phyloP scores from a whole-genome alignment of 2,329 filamentous ascomycete species.

The Botrytis deweyae region DNA sequence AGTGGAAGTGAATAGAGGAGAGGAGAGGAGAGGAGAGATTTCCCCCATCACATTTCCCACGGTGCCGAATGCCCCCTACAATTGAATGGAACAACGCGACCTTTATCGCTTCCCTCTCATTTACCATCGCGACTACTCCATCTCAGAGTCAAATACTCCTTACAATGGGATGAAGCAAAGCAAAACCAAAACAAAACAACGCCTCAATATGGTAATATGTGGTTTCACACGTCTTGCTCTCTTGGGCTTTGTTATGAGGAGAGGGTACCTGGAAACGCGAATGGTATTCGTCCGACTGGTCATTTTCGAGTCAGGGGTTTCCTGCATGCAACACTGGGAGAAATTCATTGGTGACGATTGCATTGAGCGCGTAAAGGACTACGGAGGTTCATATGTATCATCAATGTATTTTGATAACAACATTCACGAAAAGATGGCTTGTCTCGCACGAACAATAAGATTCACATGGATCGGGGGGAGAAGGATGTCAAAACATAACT shows the following conservation, averaged over 20 bases:
- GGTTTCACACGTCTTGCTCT: slow-evolving; percentile 29
- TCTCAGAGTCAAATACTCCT: slow-evolving; percentile 5
- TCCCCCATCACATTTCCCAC: neutral
- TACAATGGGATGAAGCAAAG: slow-evolving; percentile 8
- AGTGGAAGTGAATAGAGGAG: neutral
- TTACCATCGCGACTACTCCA: slow-evolving; percentile 11
- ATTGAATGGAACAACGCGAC: slow-evolving; percentile 28
- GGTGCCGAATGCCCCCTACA: neutral
- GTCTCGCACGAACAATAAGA: neutral
- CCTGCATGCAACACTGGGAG: neutral
- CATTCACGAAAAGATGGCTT: neutral
- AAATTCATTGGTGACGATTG: slow-evolving; percentile 28
- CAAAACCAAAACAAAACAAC: slow-evolving; percentile 38
- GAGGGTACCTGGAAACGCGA: slow-evolving; percentile 31
- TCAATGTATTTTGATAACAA: neutral
- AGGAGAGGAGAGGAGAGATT: neutral
- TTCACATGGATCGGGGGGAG: too few species aligned
- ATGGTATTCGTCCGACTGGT: slow-evolving; percentile 32
- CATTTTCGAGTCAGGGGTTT: slow-evolving; percentile 19
- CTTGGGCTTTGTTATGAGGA: slow-evolving; percentile 34
- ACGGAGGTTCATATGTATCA: neutral
- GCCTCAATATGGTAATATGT: slow-evolving; percentile 31
- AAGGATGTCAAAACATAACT: neutral
- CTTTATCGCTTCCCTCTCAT: slow-evolving; percentile 15
- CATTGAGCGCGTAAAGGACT: slow-evolving; percentile 39